These are phyloP conservation scores for Chalciporus piperatoides DNA, from an alignment of 1,284 basidiomycete genomes.

Conservation along the genomic window DNA sequence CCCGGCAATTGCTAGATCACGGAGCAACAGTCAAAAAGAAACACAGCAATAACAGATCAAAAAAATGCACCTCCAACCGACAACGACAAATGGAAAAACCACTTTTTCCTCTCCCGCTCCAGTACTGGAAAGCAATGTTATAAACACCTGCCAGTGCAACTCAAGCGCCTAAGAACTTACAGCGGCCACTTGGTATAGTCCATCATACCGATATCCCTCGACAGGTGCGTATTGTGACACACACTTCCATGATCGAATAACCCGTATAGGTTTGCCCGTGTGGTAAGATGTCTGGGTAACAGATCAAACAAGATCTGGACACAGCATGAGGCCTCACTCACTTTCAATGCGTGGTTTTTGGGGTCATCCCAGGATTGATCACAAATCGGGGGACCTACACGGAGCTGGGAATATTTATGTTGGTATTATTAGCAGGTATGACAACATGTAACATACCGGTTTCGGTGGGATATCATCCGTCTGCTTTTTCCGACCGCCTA, in stretches of 20 bases:
- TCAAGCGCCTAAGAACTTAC: conserved; percentile 9
- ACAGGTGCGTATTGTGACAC: conserved; percentile 25
- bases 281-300: conserved; percentile 19
- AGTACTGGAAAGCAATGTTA: conserved; percentile 12
- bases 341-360: conserved; percentile 19
- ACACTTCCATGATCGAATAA: conserved; percentile 24
- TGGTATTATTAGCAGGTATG: neutral
- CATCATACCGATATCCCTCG: conserved; percentile 28
- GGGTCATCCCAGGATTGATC: conserved; percentile 25
- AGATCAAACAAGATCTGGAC: neutral
- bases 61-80: conserved; percentile 23
- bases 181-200: conserved; percentile 23
- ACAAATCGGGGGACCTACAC: conserved; percentile 19
- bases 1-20: conserved; percentile 24
- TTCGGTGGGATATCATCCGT: conserved; percentile 10
- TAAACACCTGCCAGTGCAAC: neutral
- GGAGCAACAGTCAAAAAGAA: neutral
- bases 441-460: conserved; percentile 16
- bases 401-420: conserved; percentile 13
- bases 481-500: conserved; percentile 16
- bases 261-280: conserved; percentile 21
- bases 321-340: conserved; percentile 1
- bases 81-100: conserved; percentile 25
- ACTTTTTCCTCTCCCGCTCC: conserved; percentile 18
- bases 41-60: neutral